Evolutionary conservation across 2,329 filamentous ascomycete species (phyloP), one percentile per base, ranked within the genome.

Genomic region (Pseudogymnoascus sp.): DNA sequence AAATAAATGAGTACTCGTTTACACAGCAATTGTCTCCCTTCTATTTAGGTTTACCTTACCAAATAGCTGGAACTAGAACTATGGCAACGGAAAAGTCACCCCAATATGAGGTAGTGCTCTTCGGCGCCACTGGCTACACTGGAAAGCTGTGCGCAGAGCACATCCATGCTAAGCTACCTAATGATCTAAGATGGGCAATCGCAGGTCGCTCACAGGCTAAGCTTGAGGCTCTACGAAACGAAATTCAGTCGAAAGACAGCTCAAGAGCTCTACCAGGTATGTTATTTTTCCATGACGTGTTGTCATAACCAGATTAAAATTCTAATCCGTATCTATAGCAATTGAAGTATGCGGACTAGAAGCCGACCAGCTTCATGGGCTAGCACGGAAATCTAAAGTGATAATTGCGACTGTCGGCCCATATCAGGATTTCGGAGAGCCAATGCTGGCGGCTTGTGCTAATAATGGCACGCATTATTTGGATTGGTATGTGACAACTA

Each of bases 101-200:
- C 19, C 65, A 84, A 70, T 90, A 89, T 71, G 87, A 90, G 69
- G 75, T 89, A 51, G 77, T 90, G 54, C 78, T 90, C 36, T 80
- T 89, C 19, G 88, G 88, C 23, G 86, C 88, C 8, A 88, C 83
- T 74, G 93, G 93, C 25, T 96, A 96, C 76, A 97, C 93, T 0
- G 93, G 93, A 39, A 87, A 85, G 68, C 81, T 90, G 68, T 86
- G 86, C 2, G 87, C 88, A 25, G 87, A 96, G 74, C 86, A 95
- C 75, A 88, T 96, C 71, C 81, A 85, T 62, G 81, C 81, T 13
- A 78, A 84, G 68, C 79, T 92, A 0, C 89, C 92, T 0, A 90
- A 88, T 19, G 84, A 91, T 73, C 75, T 96, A 66, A 92, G 86
- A 79, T 97, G 93, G 93, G 93, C 91, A 13, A 80, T 97, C 63